Conservation (phyloP, 2,329 filamentous ascomycete genomes). For the Venturia carpophila region DNA sequence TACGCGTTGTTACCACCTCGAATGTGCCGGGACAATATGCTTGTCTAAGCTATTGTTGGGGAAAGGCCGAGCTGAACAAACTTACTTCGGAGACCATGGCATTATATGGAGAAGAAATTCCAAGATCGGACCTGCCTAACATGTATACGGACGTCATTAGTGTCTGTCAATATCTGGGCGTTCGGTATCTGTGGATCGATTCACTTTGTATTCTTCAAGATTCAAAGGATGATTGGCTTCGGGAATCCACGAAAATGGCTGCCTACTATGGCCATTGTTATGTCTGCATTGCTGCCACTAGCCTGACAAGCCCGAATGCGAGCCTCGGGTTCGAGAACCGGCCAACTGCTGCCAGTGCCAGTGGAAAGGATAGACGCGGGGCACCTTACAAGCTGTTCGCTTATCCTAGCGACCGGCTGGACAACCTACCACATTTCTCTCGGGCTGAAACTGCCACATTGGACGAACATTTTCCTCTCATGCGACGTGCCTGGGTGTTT, state of each 20-base stretch:
- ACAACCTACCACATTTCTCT: slow-evolving; percentile 8
- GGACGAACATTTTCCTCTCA: slow-evolving; percentile 9
- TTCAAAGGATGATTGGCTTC: slow-evolving; percentile 14
- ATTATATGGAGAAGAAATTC: background rate
- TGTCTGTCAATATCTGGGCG: slow-evolving; percentile 9
- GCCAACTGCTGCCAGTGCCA: background rate
- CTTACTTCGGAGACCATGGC: background rate
- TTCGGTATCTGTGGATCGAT: slow-evolving; percentile 17
- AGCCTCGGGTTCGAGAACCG: background rate
- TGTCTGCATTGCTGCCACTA: slow-evolving; percentile 13
- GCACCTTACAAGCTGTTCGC: background rate
- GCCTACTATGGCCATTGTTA: slow-evolving; percentile 8
- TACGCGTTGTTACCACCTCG: background rate
- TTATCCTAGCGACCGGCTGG: slow-evolving; percentile 2
- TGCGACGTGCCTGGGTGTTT: slow-evolving; percentile 17
- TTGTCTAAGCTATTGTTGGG: slow-evolving; percentile 17
- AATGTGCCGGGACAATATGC: slow-evolving; percentile 3
- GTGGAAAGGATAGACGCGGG: background rate
- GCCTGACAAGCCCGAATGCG: background rate
- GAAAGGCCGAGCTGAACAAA: slow-evolving; percentile 5
- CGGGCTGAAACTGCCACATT: background rate
- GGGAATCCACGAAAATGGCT: slow-evolving; percentile 16
- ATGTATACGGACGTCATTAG: slow-evolving; percentile 1
- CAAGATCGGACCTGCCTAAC: background rate
- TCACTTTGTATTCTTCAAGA: slow-evolving; percentile 18